A percentile compares a stretch with the other conserved stretches of the same genome.
Evolutionary conservation across 176 grass and related monocot genomes (phyloP).

Genomic region (Themeda triandra): DNA sequence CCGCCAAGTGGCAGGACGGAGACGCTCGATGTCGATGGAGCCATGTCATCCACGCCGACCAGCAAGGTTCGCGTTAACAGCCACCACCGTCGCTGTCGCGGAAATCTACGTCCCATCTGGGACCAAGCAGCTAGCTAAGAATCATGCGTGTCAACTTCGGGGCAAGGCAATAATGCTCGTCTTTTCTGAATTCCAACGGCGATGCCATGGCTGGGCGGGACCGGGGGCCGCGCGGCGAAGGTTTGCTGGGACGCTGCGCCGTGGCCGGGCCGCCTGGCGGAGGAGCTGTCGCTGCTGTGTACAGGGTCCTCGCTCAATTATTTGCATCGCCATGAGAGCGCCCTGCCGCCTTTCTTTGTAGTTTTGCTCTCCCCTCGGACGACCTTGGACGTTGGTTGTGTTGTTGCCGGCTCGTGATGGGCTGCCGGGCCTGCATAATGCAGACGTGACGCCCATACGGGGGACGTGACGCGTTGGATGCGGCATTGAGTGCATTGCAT

Average conservation of each 20-base stretch:
- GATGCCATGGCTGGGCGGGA: background rate
- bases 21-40: background rate
- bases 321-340: background rate
- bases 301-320: conserved; percentile 7
- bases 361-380: background rate
- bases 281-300: conserved; percentile 13
- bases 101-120: background rate
- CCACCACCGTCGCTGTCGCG: background rate
- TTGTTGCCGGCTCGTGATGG: background rate
- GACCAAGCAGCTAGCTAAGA: background rate
- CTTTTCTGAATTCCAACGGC: background rate
- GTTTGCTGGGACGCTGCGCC: no score
- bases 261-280: background rate
- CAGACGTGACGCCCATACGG: background rate
- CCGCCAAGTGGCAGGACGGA: background rate
- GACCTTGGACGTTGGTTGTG: background rate
- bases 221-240: background rate
- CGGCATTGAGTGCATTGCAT: no score
- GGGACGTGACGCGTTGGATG: conserved; percentile 8
- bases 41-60: background rate
- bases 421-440: background rate
- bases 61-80: background rate
- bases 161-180: conserved; percentile 19
- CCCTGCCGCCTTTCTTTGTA: background rate
- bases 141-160: background rate